These are phyloP conservation scores for Phtheirospermum japonicum DNA, from an alignment of 257 asterid species.

Conservation along the genomic window DNA sequence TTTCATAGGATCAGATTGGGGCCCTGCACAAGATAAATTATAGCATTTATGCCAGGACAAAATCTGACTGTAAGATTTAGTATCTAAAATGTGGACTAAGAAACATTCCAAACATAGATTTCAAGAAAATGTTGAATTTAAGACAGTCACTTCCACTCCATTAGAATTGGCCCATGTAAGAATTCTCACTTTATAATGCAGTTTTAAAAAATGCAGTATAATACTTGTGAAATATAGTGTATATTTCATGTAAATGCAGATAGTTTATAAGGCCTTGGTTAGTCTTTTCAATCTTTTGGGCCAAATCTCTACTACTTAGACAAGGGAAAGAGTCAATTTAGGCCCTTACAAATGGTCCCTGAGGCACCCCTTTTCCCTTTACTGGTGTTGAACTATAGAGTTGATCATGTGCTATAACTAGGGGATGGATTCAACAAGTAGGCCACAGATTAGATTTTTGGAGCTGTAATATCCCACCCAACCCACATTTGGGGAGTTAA, in stretches of 20 bases:
- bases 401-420: too few species aligned
- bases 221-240: too few species aligned
- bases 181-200: background rate
- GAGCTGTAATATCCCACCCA: too few species aligned
- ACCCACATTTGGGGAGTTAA: too few species aligned
- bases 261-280: too few species aligned
- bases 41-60: constrained; percentile 13
- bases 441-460: too few species aligned
- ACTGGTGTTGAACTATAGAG: background rate
- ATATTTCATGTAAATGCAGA: too few species aligned
- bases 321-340: too few species aligned
- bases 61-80: background rate
- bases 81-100: background rate
- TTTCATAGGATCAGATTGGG: constrained; percentile 38
- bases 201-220: background rate
- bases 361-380: background rate
- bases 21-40: constrained; percentile 50
- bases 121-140: background rate
- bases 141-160: constrained; percentile 15
- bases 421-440: too few species aligned
- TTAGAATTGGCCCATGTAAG: background rate
- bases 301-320: too few species aligned
- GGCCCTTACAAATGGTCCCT: background rate
- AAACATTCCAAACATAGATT: background rate
- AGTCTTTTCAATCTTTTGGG: too few species aligned